phyloP scores from a whole-genome alignment of 768 basidiomycete species.

The Termitomyces bulborhizus region DNA sequence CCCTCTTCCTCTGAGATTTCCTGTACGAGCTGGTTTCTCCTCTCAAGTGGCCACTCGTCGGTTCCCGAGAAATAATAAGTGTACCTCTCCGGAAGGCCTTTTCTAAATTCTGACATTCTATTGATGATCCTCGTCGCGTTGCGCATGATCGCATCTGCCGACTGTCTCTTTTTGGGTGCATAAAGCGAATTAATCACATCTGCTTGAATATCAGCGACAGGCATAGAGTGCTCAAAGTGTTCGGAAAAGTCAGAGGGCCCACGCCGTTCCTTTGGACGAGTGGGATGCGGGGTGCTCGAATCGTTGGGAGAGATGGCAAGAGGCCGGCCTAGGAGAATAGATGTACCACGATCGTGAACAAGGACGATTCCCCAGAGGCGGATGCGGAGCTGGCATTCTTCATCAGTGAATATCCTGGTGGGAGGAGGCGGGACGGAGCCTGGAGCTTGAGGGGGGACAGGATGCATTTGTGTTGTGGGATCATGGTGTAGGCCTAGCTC shows the following conservation, averaged over 20 bases:
- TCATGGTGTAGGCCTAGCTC: slow-evolving; percentile 87
- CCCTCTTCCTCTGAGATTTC: slow-evolving; percentile 78
- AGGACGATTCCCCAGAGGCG: slow-evolving; percentile 83
- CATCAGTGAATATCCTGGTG: slow-evolving; percentile 51
- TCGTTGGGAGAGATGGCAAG: slow-evolving; percentile 80
- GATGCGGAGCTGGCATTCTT: slow-evolving; percentile 74
- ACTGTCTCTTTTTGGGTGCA: slow-evolving; percentile 64
- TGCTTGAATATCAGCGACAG: slow-evolving; percentile 79
- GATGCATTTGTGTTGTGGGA: slow-evolving; percentile 55
- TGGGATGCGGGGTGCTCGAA: slow-evolving; percentile 72
- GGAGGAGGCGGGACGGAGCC: not conserved
- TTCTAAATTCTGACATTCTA: slow-evolving; percentile 65
- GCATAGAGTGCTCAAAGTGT: slow-evolving; percentile 72
- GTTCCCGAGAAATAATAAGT: slow-evolving; percentile 75
- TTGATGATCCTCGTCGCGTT: slow-evolving; percentile 77
- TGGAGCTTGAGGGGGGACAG: slow-evolving; percentile 25
- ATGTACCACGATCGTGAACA: slow-evolving; percentile 83
- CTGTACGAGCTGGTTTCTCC: slow-evolving; percentile 58
- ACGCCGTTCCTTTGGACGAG: slow-evolving; percentile 34
- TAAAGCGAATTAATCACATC: slow-evolving; percentile 87
- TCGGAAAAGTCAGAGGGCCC: slow-evolving; percentile 54
- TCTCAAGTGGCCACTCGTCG: slow-evolving; percentile 65
- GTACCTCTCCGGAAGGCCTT: slow-evolving; percentile 65
- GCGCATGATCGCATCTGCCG: slow-evolving; percentile 63
- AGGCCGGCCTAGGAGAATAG: slow-evolving; percentile 80